phyloP scores from a whole-genome alignment of 2,329 filamentous ascomycete genomes.

The Phyllosticta paracitricarpa region DNA sequence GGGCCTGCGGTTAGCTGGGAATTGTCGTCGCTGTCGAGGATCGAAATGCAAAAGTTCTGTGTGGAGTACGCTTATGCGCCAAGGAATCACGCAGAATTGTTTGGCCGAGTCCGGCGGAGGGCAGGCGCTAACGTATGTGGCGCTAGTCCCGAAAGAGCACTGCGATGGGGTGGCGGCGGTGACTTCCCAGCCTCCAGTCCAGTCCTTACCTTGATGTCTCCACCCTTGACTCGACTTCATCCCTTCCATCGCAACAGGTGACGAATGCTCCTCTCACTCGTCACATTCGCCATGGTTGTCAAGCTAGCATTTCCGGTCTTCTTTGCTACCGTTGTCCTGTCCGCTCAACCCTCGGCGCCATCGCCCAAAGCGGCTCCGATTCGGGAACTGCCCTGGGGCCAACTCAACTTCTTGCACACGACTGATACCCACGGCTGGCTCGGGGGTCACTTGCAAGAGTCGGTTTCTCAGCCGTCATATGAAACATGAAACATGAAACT shows the following conservation, averaged over 20 bases:
- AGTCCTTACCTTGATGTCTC: neutral
- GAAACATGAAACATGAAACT: neutral
- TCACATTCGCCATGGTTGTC: neutral
- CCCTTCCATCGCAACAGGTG: neutral
- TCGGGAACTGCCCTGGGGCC: constrained; percentile 79
- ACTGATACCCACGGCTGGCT: constrained; percentile 95
- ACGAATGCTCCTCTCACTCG: neutral
- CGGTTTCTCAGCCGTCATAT: constrained; percentile 20
- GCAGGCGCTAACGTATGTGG: neutral
- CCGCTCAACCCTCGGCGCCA: constrained; percentile 71
- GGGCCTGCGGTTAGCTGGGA: constrained; percentile 8
- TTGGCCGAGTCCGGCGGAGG: neutral
- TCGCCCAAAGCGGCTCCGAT: constrained; percentile 69
- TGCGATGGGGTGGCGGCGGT: neutral
- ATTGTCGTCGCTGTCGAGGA: constrained; percentile 9
- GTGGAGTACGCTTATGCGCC: constrained; percentile 6
- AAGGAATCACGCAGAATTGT: neutral
- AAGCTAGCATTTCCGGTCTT: neutral
- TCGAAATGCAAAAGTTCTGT: constrained; percentile 8
- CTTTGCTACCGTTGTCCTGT: constrained; percentile 15
- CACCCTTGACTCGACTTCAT: neutral
- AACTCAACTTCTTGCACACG: constrained; percentile 89
- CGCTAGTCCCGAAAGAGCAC: neutral
- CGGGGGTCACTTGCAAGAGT: constrained; percentile 86
- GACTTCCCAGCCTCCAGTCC: constrained; percentile 2